phyloP scores from a whole-genome alignment of 306 rosid genomes.

The Elaeagnus macrophylla region DNA sequence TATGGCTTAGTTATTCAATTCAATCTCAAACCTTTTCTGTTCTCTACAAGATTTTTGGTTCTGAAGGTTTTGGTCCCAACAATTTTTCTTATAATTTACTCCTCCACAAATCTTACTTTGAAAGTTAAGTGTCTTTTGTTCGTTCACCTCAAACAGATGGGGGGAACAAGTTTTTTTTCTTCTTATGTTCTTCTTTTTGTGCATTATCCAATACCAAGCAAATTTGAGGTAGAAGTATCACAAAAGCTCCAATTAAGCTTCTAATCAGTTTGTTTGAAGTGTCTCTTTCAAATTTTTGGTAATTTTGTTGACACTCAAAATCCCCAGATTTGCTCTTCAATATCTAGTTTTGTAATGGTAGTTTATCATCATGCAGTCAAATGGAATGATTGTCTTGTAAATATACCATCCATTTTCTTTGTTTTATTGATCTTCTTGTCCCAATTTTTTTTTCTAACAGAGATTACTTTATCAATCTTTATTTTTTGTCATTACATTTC shows the following conservation, averaged over 20 bases:
- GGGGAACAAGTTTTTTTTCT: neutral
- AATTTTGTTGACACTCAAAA: neutral
- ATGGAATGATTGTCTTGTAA: neutral
- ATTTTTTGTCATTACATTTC: neutral
- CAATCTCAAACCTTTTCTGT: constrained; percentile 13
- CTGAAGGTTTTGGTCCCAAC: neutral
- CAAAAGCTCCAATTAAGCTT: neutral
- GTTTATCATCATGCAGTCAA: neutral
- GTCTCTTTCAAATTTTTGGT: neutral
- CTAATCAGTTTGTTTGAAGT: neutral
- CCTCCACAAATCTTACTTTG: too few relatives aligned
- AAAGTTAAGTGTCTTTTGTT: too few relatives aligned
- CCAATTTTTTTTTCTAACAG: too few relatives aligned
- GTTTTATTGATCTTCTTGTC: neutral
- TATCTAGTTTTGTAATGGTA: neutral
- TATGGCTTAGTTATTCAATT: constrained; percentile 27
- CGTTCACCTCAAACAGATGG: too few relatives aligned
- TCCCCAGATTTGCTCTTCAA: neutral
- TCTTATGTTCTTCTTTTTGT: neutral
- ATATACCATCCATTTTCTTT: neutral
- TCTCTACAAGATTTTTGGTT: neutral
- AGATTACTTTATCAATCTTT: constrained; percentile 2
- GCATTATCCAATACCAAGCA: neutral
- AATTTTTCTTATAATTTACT: neutral
- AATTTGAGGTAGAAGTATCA: constrained; percentile 1